phyloP scores from a whole-genome alignment of 768 basidiomycete species.

The Suillus cothurnatus region DNA sequence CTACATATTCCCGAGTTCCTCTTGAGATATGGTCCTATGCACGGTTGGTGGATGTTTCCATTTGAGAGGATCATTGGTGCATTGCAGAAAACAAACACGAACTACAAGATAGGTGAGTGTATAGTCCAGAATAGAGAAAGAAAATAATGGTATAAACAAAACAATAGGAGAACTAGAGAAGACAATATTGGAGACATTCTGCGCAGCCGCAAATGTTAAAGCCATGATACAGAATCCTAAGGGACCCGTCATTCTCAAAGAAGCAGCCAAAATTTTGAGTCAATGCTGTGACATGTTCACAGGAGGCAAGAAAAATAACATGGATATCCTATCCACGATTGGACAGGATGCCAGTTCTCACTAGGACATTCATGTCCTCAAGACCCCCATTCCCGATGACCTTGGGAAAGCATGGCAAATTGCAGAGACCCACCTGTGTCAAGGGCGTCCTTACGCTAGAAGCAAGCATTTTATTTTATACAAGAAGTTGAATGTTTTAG shows the following conservation, averaged over 20 bases:
- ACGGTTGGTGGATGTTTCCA: slow-evolving; percentile 38
- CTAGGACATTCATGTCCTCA: background rate
- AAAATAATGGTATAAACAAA: background rate
- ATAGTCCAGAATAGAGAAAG: background rate
- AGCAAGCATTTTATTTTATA: background rate
- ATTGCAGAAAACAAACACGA: slow-evolving; percentile 25
- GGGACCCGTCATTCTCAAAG: background rate
- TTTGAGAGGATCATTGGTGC: slow-evolving; percentile 32
- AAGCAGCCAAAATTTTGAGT: background rate
- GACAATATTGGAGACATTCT: background rate
- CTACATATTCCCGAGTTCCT: slow-evolving; percentile 33
- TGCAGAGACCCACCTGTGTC: background rate
- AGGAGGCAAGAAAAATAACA: background rate
- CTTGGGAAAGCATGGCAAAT: background rate
- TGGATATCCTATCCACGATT: background rate
- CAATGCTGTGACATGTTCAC: background rate
- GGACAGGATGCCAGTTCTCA: background rate
- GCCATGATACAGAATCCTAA: too few relatives aligned
- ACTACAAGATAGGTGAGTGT: slow-evolving; percentile 14
- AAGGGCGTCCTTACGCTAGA: background rate
- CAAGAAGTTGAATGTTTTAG: background rate
- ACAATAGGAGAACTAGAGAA: background rate
- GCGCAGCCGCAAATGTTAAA: too few relatives aligned
- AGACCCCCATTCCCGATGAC: background rate
- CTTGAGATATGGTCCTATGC: slow-evolving; percentile 32